A percentile compares a stretch with the other conserved stretches of the same genome.
phyloP scores from a whole-genome alignment of 2,329 filamentous ascomycete genomes.

The Pseudopithomyces maydicus region DNA sequence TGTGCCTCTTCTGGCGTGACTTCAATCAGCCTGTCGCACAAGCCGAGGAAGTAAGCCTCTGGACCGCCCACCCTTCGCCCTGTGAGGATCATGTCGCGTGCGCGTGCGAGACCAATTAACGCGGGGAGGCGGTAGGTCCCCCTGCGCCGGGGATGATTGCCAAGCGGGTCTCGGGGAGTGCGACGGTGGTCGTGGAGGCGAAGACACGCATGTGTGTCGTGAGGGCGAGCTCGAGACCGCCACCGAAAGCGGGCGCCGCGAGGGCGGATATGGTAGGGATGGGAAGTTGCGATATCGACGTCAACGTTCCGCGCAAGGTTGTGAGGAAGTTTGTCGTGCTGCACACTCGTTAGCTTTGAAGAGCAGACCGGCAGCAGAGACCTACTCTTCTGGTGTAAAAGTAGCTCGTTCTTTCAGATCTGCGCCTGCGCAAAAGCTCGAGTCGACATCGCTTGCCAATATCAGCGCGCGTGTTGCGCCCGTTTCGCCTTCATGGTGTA shows the following conservation, averaged over 20 bases:
- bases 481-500: conserved; percentile 64
- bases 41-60: conserved; percentile 89
- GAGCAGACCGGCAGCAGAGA: conserved; percentile 13
- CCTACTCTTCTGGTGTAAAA: conserved; percentile 79
- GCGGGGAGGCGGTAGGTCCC: conserved; percentile 86
- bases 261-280: conserved; percentile 91
- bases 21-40: conserved; percentile 90
- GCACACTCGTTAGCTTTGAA: conserved; percentile 17
- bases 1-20: conserved; percentile 64
- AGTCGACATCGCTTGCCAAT: conserved; percentile 81
- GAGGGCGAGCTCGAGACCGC: conserved; percentile 90
- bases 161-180: conserved; percentile 87
- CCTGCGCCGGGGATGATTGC: conserved; percentile 95
- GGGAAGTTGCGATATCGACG: conserved; percentile 72
- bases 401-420: conserved; percentile 86
- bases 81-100: conserved; percentile 89
- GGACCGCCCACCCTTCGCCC: conserved; percentile 81
- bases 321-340: conserved; percentile 81
- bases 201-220: conserved; percentile 89
- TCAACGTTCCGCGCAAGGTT: conserved; percentile 76
- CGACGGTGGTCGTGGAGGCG: conserved; percentile 76
- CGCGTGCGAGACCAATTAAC: conserved; percentile 78
- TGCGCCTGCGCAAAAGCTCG: conserved; percentile 90
- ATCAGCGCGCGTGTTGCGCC: conserved; percentile 78
- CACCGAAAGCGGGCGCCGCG: conserved; percentile 84